phyloP scores from a whole-genome alignment of 2,329 filamentous ascomycete species.

The Calonectria leucothoes region DNA sequence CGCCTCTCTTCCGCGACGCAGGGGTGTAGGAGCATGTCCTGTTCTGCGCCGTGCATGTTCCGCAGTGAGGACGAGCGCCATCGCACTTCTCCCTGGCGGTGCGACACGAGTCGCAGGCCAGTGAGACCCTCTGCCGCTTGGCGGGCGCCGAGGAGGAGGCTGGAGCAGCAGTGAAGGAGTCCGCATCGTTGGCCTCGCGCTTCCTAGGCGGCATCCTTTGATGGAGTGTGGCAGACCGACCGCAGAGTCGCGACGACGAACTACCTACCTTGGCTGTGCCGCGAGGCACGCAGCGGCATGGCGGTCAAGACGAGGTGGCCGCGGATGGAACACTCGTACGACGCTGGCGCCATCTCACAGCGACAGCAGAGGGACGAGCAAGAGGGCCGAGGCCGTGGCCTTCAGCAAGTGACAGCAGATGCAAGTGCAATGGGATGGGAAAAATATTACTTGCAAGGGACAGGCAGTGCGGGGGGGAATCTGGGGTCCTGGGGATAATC shows the following conservation, averaged over 20 bases:
- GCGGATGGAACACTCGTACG: conserved; percentile 27
- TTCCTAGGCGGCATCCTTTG: conserved; percentile 54
- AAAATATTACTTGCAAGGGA: conserved; percentile 23
- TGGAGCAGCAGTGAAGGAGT: conserved; percentile 38
- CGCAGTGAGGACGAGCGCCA: conserved; percentile 74
- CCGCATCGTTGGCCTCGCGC: conserved; percentile 44
- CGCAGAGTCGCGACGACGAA: conserved; percentile 20
- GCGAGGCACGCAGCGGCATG: conserved; percentile 38
- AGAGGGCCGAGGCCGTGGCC: conserved; percentile 25
- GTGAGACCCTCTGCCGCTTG: conserved; percentile 74
- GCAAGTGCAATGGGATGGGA: conserved; percentile 17
- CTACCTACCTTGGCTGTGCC: conserved; percentile 40
- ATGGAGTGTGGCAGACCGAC: conserved; percentile 21
- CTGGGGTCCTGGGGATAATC: conserved; percentile 38
- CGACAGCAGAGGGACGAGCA: conserved; percentile 16
- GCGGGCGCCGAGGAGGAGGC: conserved; percentile 39
- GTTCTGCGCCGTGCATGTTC: conserved; percentile 72
- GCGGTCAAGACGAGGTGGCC: conserved; percentile 23
- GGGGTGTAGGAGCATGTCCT: conserved; percentile 78
- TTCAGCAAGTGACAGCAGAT: conserved; percentile 26
- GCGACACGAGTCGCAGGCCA: conserved; percentile 77
- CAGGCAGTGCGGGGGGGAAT: conserved; percentile 42
- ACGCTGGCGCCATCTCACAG: conserved; percentile 38
- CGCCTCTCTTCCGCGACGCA: conserved; percentile 79
- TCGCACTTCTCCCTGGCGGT: conserved; percentile 79